These are phyloP conservation scores for Lizanozyma gosingica DNA, from an alignment of 1,139 yeast genomes.

Conservation along the genomic window DNA sequence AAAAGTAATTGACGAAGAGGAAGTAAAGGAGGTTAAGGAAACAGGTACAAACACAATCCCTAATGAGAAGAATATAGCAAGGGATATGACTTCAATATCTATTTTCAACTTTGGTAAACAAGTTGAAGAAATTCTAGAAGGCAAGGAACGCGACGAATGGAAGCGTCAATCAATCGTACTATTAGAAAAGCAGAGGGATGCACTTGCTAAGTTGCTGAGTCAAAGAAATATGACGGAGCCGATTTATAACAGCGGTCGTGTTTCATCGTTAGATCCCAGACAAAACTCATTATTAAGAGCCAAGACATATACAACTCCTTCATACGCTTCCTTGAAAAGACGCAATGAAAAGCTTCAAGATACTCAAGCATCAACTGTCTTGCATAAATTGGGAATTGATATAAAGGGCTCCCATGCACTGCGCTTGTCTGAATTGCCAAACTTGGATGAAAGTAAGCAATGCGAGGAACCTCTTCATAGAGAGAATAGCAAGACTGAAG, in stretches of 20 bases:
- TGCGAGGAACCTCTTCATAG: neutral
- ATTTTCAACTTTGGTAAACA: slow-evolving; percentile 1
- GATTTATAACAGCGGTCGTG: neutral
- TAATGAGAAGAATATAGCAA: slow-evolving; percentile 4
- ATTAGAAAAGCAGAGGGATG: slow-evolving; percentile 22
- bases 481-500: neutral
- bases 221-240: neutral
- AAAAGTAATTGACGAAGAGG: no score
- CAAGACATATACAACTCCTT: neutral
- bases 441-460: neutral
- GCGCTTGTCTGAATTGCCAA: neutral
- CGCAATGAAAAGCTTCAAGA: neutral
- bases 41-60: slow-evolving; percentile 8
- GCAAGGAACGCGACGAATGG: slow-evolving; percentile 8
- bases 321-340: neutral
- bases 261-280: neutral
- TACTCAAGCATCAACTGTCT: neutral
- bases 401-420: neutral
- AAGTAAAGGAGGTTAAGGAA: slow-evolving; percentile 5
- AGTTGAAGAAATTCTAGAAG: slow-evolving; percentile 1
- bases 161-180: slow-evolving; percentile 16
- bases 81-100: slow-evolving; percentile 4
- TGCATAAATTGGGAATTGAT: neutral
- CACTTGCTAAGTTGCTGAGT: slow-evolving; percentile 17
- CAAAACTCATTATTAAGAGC: neutral